These are phyloP conservation scores for Platanthera guangdongensis DNA, from an alignment of 106 monocot species.

Conservation along the genomic window DNA sequence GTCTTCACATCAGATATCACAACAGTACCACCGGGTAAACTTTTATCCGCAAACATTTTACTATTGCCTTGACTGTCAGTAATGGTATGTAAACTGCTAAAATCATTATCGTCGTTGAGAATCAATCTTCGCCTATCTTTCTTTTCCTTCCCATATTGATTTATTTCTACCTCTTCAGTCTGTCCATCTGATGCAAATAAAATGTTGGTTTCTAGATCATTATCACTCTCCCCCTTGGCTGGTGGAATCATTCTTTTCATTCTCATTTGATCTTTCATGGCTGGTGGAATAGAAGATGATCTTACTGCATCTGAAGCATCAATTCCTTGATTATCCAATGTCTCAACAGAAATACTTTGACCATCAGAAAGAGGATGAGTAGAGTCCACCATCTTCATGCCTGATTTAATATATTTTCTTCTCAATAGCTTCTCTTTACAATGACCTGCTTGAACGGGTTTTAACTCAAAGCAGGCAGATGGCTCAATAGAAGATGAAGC, in stretches of 20 bases:
- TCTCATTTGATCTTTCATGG: background rate
- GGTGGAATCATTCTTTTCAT: background rate
- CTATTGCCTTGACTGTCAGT: background rate
- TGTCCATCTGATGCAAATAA: too few relatives aligned
- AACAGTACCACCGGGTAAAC: background rate
- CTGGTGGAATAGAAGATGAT: background rate
- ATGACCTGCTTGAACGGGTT: background rate
- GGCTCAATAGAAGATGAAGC: background rate
- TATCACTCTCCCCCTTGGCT: background rate
- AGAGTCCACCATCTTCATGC: background rate
- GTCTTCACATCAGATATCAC: background rate
- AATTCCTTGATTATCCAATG: background rate
- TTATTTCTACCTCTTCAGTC: too few relatives aligned
- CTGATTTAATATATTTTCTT: background rate
- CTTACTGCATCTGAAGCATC: background rate
- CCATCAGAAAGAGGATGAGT: background rate
- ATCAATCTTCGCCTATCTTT: background rate
- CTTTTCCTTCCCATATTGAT: background rate
- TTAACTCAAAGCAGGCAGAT: background rate
- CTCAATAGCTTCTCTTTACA: background rate
- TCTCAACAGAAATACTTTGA: background rate
- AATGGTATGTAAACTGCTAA: background rate
- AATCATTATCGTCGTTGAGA: background rate
- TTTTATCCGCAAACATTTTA: background rate
- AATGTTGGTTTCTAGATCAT: background rate